Evolutionary conservation across 2,329 filamentous ascomycete species (phyloP).

Genomic region (Aureobasidium sp.): DNA sequence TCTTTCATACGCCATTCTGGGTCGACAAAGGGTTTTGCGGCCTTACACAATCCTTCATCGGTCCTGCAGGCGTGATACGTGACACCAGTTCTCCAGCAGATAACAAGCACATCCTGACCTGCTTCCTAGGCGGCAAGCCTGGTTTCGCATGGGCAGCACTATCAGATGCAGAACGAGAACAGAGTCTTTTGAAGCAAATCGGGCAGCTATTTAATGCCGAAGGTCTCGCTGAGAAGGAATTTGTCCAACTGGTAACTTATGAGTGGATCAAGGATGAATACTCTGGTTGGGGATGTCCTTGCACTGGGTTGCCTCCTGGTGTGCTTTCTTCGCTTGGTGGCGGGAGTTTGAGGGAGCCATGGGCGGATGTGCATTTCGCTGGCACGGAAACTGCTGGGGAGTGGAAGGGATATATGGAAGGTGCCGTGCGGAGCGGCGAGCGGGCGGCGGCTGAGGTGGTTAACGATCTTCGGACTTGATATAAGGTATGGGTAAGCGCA

Average conservation of each 20-base stretch:
- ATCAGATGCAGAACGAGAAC: background rate
- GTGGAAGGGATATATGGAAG: slow-evolving; percentile 56
- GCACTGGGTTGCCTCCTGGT: background rate
- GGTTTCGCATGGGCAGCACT: slow-evolving; percentile 16
- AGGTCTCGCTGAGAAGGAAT: background rate
- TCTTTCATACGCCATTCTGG: slow-evolving; percentile 45
- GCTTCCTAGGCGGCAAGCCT: slow-evolving; percentile 11
- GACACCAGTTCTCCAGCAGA: slow-evolving; percentile 33
- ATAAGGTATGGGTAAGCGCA: background rate
- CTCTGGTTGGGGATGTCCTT: slow-evolving; percentile 4
- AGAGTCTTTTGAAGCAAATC: slow-evolving; percentile 3
- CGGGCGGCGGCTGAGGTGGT: slow-evolving; percentile 43
- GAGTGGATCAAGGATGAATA: slow-evolving; percentile 26
- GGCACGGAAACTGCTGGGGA: slow-evolving; percentile 48
- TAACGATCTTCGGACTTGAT: slow-evolving; percentile 9
- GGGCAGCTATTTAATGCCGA: background rate
- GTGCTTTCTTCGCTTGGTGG: slow-evolving; percentile 15
- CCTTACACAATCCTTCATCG: slow-evolving; percentile 38
- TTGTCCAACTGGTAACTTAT: slow-evolving; percentile 19
- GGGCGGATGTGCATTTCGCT: slow-evolving; percentile 44
- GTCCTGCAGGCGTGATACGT: slow-evolving; percentile 41
- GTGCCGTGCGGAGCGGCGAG: slow-evolving; percentile 46
- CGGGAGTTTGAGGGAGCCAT: slow-evolving; percentile 14
- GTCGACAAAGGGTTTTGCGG: slow-evolving; percentile 38
- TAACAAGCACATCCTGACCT: background rate